Evolutionary conservation across 805 yeast genomes (phyloP), one percentile per base, ranked within the genome.

Genomic region (Isabelozyma heimii): DNA sequence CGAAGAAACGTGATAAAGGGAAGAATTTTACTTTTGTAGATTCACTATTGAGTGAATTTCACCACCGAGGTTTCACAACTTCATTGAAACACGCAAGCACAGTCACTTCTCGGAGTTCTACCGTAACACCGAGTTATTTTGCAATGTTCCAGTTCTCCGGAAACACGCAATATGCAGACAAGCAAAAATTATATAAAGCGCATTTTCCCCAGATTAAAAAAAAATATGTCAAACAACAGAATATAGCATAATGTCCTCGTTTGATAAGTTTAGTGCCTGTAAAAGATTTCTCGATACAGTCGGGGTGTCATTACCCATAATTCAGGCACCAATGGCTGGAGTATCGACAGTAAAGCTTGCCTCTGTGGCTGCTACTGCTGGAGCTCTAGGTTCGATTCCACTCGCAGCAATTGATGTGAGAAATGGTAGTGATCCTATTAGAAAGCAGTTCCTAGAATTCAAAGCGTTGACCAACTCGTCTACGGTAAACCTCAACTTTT

Each of bases 291-390:
- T 43, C 43, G 39, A 57, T 24, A 43, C 47, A 16, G 53, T 74
- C 17, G 72, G 68, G 4, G 49, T 73, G n/a, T 65, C 56, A 41
- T 59, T 58, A 47, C 83, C 82, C 3, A 63, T 82, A 3, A 62
- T 82, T 35, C 84, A 80, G 56, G 73, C 85, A 0, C 85, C 86
- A 16, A 81, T 82, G 85, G 84, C 85, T 1, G 84, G 85, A 0
- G 71, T 79, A 2, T 66, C 78, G 12, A 77, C 80, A 0, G 63
- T 72, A 1, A 59, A 62, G 28, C 54, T 81, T 48, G 83, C 83
- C 0, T 69, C 76, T 1, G 67, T 66, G 1, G 72, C 77, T 1
- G 59, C 73, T 3, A 60, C 62, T 8, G 53, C 55, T 7, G 85
- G 85, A 0, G 82, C 76, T 1, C 45, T 82, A n/a, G 86, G 84